Evolutionary conservation across 257 asterid genomes (phyloP), one percentile per base, ranked within the genome.

Genomic region (Salvia hispanica): DNA sequence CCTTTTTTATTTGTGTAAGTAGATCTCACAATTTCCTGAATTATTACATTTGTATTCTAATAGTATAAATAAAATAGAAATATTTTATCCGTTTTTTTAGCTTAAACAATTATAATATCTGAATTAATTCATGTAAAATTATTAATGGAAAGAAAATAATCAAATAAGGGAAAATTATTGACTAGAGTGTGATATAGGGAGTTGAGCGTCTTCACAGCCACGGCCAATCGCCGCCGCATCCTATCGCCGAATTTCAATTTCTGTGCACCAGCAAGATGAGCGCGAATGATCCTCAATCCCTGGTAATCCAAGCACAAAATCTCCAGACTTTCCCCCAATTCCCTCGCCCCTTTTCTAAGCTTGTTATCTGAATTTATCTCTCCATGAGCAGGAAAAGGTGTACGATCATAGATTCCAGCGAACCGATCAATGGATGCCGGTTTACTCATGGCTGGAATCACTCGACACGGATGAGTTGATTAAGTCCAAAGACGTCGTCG

Each of bases 371-470:
- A 36, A 39, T 13, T 66, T 56, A 12, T 52, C 40, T 66, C 39
- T 21, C 7, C 13, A 36, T 59, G 3, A 70, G 73, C 77, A 75
- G 76, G 82, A 76, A 7, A 78, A 67, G 46, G 13, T 51, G 52
- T 84, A 77, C 69, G 98, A 92, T 77, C 95, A 90, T 64, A 84
- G 97, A 78, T 92, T 92, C 77, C 98, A 92, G 80, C 88, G 98
- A 63, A 88, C 97, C n/a, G 97, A 92, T 71, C 96, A 85, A 70
- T 92, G 98, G 98, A 82, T 59, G 90, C 98, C 97, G 40, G 88
- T 92, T 18, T 92, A 92, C 78, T 67, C 90, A 18, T 92, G 98
- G 98, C 84, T 92, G 45, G 97, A 92, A 67, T 76, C 95, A 10
- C 81, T 92, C 62, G 84, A 85, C 54, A 77, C 90, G 7, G 97